These are phyloP conservation scores for Acrocalymma vagum DNA, from an alignment of 2,329 filamentous ascomycete genomes.

Conservation along the genomic window DNA sequence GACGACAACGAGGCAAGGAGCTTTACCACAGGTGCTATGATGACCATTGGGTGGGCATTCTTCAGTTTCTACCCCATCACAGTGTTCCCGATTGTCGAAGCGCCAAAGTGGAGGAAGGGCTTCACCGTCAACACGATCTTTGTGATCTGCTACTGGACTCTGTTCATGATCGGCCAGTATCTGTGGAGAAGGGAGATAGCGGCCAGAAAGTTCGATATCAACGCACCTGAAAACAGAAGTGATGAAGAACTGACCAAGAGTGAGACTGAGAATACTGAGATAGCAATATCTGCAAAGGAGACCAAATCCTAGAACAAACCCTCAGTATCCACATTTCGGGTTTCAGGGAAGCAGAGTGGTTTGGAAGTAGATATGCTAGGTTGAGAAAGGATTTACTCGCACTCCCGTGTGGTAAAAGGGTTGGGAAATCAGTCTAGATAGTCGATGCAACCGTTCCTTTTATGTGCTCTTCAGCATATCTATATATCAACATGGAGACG, in stretches of 20 bases:
- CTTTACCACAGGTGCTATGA: conserved; percentile 47
- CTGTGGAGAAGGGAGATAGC: conserved; percentile 39
- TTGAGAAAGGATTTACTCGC: no score
- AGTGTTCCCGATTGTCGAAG: conserved; percentile 38
- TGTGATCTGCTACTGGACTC: conserved; percentile 33
- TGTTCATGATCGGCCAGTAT: conserved; percentile 43
- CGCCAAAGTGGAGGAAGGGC: conserved; percentile 37
- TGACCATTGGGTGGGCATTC: conserved; percentile 42
- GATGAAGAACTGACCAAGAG: conserved; percentile 13
- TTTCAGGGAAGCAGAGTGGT: no score
- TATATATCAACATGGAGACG: no score
- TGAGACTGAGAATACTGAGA: conserved; percentile 15
- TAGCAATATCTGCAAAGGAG: conserved; percentile 10
- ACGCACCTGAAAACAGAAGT: conserved; percentile 6
- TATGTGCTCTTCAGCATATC: no score
- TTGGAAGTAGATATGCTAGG: no score
- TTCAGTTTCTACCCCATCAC: conserved; percentile 39
- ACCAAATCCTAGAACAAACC: no score
- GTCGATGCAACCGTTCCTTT: no score
- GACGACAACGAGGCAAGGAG: conserved; percentile 52
- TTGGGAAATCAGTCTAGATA: no score
- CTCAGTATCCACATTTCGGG: no score
- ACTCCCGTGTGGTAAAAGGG: no score
- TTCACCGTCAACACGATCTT: conserved; percentile 34
- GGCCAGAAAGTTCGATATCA: conserved; percentile 26